These are phyloP conservation scores for Raddia guianensis DNA, from an alignment of 176 grass and related monocot genomes.

Conservation along the genomic window DNA sequence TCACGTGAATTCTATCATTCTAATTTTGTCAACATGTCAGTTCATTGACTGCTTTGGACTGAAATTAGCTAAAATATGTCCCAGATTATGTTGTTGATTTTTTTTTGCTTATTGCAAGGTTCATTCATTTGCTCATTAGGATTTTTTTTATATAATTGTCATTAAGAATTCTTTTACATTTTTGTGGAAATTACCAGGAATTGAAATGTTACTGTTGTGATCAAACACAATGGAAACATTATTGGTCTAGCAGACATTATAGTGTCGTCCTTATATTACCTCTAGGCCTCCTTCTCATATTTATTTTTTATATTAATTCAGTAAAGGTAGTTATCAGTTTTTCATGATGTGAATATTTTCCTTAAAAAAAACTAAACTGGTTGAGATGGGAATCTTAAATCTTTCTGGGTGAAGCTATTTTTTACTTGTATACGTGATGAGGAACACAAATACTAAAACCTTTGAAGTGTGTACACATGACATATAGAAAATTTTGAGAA, in stretches of 20 bases:
- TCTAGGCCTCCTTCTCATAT: not conserved
- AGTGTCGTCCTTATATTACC: not conserved
- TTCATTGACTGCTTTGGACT: not conserved
- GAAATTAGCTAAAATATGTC: not conserved
- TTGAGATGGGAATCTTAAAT: not conserved
- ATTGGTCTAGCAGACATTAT: not conserved
- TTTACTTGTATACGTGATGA: conserved; percentile 19
- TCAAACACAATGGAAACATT: not conserved
- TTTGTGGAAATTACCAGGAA: not conserved
- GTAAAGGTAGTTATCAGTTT: not conserved
- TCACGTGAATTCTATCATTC: not conserved
- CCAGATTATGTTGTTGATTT: not conserved
- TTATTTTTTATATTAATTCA: not conserved
- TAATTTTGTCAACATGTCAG: not conserved
- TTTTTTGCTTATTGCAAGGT: not conserved
- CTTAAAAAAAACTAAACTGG: not conserved
- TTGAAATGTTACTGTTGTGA: conserved; percentile 10
- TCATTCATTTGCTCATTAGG: not conserved
- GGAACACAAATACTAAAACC: not conserved
- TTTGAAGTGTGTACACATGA: not conserved
- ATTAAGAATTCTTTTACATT: not conserved
- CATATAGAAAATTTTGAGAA: not conserved
- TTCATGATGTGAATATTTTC: not conserved
- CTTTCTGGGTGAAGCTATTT: not conserved
- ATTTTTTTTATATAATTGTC: too few species aligned